phyloP scores from a whole-genome alignment of 257 asterid species.

The Misopates orontium region DNA sequence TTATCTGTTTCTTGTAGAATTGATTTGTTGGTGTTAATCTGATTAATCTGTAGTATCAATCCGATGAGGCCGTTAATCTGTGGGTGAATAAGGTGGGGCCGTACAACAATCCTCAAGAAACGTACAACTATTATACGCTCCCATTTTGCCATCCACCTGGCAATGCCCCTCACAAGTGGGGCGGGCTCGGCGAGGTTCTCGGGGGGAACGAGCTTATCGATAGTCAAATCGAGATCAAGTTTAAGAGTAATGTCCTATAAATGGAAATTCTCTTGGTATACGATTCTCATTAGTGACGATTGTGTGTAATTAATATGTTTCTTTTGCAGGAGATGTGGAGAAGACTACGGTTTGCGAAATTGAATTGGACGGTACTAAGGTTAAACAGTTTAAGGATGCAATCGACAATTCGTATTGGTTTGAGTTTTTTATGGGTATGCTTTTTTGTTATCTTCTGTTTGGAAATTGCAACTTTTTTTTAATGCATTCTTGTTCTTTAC shows the following conservation, averaged over 20 bases:
- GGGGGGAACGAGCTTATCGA: conserved; percentile 99
- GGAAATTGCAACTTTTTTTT: conserved; percentile 5
- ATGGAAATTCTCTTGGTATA: neutral
- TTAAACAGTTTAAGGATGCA: conserved; percentile 64
- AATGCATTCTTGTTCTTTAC: conserved; percentile 19
- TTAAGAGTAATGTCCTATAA: conserved; percentile 54
- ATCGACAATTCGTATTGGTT: conserved; percentile 71
- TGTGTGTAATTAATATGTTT: neutral
- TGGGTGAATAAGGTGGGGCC: conserved; percentile 99
- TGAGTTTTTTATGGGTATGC: conserved; percentile 69
- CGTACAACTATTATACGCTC: conserved; percentile 90
- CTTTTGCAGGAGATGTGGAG: conserved; percentile 60
- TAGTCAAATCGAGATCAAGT: conserved; percentile 80
- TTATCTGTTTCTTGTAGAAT: neutral
- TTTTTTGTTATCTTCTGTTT: conserved; percentile 6
- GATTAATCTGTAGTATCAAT: conserved; percentile 64
- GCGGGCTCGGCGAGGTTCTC: conserved; percentile 97
- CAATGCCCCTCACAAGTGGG: conserved; percentile 88
- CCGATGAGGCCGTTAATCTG: conserved; percentile 65
- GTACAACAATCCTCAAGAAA: conserved; percentile 94
- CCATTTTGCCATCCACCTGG: conserved; percentile 85
- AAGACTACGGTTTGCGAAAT: conserved; percentile 54
- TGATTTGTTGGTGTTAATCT: neutral
- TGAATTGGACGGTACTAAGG: conserved; percentile 60
- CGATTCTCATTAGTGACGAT: neutral